Percentiles rank a stretch among this genome's conserved stretches.
Conservation (phyloP, 1,284 basidiomycete genomes). For the Porphyrellus sp. region DNA sequence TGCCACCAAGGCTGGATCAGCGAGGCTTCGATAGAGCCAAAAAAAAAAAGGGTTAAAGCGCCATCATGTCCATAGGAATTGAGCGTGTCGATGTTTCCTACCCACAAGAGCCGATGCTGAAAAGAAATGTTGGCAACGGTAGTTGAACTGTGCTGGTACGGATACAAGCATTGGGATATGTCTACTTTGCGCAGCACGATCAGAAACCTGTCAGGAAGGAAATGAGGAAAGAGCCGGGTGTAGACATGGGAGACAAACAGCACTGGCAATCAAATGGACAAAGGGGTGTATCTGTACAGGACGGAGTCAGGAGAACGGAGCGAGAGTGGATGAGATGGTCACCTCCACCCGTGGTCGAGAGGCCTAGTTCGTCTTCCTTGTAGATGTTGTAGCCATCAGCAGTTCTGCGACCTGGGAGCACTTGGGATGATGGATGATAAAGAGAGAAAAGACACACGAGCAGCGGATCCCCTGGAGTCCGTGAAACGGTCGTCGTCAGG, state of each 20-base stretch:
- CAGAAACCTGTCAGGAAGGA: constrained; percentile 43
- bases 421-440: constrained; percentile 8
- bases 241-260: constrained; percentile 50
- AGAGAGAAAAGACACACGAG: constrained; percentile 51
- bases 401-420: constrained; percentile 65
- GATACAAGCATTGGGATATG: background rate
- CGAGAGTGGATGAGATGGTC: constrained; percentile 29
- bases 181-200: constrained; percentile 8
- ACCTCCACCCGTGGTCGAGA: constrained; percentile 76
- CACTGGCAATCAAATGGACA: constrained; percentile 85
- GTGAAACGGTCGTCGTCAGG: constrained; percentile 58
- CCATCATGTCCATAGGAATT: background rate
- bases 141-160: background rate
- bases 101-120: background rate
- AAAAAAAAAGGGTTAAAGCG: background rate
- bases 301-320: constrained; percentile 21
- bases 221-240: background rate
- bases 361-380: constrained; percentile 84
- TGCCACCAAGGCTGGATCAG: constrained; percentile 35
- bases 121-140: background rate
- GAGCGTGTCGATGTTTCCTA: background rate
- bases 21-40: constrained; percentile 69
- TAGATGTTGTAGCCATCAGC: constrained; percentile 84
- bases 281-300: constrained; percentile 54
- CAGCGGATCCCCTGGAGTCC: constrained; percentile 72